These are phyloP conservation scores for Botrytis paeoniae DNA, from an alignment of 2,329 filamentous ascomycete species.

Conservation along the genomic window DNA sequence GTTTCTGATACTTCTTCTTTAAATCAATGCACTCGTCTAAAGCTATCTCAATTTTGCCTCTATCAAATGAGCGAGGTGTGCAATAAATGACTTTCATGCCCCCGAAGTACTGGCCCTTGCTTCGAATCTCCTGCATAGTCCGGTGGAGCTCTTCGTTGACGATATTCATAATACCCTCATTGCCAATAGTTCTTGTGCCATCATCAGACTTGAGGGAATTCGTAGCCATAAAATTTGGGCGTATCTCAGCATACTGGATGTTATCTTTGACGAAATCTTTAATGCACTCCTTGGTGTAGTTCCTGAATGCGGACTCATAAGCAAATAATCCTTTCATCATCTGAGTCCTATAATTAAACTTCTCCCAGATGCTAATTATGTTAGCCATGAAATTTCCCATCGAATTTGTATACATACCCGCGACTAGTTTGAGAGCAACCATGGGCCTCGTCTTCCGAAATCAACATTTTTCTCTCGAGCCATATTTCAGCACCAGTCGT, in stretches of 20 bases:
- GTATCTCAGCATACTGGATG: slow-evolving; percentile 69
- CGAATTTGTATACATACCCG: slow-evolving; percentile 46
- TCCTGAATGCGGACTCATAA: slow-evolving; percentile 59
- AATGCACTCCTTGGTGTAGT: slow-evolving; percentile 59
- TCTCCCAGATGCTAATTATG: slow-evolving; percentile 48
- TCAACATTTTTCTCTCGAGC: slow-evolving; percentile 61
- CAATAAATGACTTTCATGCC: slow-evolving; percentile 72
- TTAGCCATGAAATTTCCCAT: slow-evolving; percentile 23
- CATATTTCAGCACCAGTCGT: slow-evolving; percentile 47
- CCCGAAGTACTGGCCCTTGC: slow-evolving; percentile 48
- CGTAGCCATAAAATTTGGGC: slow-evolving; percentile 63
- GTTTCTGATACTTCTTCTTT: slow-evolving; percentile 53
- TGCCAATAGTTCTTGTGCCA: slow-evolving; percentile 51
- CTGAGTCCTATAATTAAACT: slow-evolving; percentile 67
- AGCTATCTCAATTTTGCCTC: slow-evolving; percentile 47
- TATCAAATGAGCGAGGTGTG: slow-evolving; percentile 59
- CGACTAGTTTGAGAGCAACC: slow-evolving; percentile 45
- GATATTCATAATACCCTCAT: slow-evolving; percentile 58
- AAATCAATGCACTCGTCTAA: slow-evolving; percentile 61
- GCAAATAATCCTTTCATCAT: slow-evolving; percentile 73
- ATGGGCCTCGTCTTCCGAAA: slow-evolving; percentile 59
- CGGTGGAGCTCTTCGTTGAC: slow-evolving; percentile 53
- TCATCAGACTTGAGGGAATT: slow-evolving; percentile 61
- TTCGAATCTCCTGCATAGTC: slow-evolving; percentile 46
- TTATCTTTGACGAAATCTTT: slow-evolving; percentile 61